Percentiles rank a stretch among this genome's conserved stretches.
Conservation (phyloP, 2,329 filamentous ascomycete genomes). For the Aspergillus thermomutatus region DNA sequence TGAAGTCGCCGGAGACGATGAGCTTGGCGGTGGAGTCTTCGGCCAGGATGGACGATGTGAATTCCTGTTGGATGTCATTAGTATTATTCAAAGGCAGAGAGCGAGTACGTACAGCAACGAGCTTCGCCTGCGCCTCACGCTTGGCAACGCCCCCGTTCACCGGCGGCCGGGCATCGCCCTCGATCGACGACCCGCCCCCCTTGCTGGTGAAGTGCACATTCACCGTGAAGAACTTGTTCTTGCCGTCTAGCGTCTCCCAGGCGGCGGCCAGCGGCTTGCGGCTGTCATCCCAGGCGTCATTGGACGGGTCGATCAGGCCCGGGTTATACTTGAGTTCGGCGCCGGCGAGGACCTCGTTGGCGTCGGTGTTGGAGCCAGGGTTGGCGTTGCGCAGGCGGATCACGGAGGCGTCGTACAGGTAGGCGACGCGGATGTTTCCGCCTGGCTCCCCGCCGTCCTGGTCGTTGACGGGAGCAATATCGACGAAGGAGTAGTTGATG, state of each 20-base stretch:
- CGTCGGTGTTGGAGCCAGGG: slow-evolving; percentile 53
- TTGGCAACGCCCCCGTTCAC: slow-evolving; percentile 62
- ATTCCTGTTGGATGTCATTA: slow-evolving; percentile 36
- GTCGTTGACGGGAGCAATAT: slow-evolving; percentile 58
- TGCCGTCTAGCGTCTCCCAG: slow-evolving; percentile 58
- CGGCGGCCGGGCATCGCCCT: slow-evolving; percentile 64
- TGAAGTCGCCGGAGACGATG: slow-evolving; percentile 66
- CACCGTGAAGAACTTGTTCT: slow-evolving; percentile 64
- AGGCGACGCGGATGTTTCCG: slow-evolving; percentile 69
- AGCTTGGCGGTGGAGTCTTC: slow-evolving; percentile 56
- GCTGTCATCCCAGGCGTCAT: slow-evolving; percentile 57
- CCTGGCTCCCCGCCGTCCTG: slow-evolving; percentile 65
- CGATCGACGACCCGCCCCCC: slow-evolving; percentile 61
- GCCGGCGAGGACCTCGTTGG: slow-evolving; percentile 56
- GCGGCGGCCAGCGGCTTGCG: slow-evolving; percentile 66
- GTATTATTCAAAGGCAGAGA: neutral
- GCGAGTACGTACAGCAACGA: slow-evolving; percentile 51
- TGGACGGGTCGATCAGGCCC: slow-evolving; percentile 62
- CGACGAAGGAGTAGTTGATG: slow-evolving; percentile 56
- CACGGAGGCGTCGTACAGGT: slow-evolving; percentile 62
- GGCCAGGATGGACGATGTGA: slow-evolving; percentile 57
- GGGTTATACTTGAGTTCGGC: slow-evolving; percentile 65
- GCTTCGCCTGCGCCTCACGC: slow-evolving; percentile 54
- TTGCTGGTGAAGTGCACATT: slow-evolving; percentile 69
- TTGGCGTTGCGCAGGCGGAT: slow-evolving; percentile 59